Evolutionary conservation across 352 stramenopile genomes (phyloP), one percentile per base, ranked within the genome.

Genomic region (Phytophthora colocasiae): DNA sequence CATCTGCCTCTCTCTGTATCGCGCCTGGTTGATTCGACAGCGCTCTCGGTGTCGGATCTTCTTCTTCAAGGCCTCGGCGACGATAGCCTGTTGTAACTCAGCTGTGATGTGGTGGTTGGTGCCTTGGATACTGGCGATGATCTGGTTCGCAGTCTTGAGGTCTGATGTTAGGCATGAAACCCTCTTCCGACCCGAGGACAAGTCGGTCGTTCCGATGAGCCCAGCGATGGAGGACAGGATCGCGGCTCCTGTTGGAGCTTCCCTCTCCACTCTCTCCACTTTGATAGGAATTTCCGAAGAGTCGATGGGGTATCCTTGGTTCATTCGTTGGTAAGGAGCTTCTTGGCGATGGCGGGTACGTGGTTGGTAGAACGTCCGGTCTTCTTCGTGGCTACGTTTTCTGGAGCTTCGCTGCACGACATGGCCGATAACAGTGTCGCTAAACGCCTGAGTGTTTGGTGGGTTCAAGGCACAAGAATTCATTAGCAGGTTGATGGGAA

Each of bases 21-120:
- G 41, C 19, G 29, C 40, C 31, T 58, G 47, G 40, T 58, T 66
- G 3, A 54, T 29, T 19, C 58, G 58, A n/a, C 47, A 66, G 11
- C 40, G 39, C 27, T 66, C 58, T 39, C 58, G 58, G n/a, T 59
- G 48, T 12, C 24, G 31, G 14, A 55, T 50, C 24, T 67, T 67
- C n/a, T 56, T 61, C 26, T 53, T 52, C 32, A 62, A 62, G 19
- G 43, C 45, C 29, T 63, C 45, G 4, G 55, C 36, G 2, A 63
- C n/a, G 7, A 63, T 56, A 24, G 36, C n/a, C 0, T 63, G 32
- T n/a, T 63, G 55, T 14, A 63, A 9, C 1, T 48, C 55, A 4
- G 45, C 10, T 19, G 44, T 55, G 24, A 63, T 48, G 24, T 39
- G 12, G n/a, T 49, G 22, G 5, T 63, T 22, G 11, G 45, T 15